Conservation (phyloP, 1,284 basidiomycete species). For the Fomes fomentarius region DNA sequence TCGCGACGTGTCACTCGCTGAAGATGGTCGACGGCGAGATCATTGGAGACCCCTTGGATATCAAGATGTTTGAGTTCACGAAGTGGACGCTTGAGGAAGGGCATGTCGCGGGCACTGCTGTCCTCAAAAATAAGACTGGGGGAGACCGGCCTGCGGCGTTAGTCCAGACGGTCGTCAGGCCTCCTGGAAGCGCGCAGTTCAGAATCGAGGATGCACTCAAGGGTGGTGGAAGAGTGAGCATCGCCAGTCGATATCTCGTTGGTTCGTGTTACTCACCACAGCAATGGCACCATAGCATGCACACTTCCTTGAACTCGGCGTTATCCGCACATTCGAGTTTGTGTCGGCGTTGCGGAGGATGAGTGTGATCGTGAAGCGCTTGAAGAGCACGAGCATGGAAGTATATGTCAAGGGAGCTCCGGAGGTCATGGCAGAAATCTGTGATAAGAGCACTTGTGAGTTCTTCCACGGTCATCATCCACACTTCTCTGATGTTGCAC, state of each 20-base stretch:
- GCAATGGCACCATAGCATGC: conserved; percentile 64
- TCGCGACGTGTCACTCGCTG: conserved; percentile 96
- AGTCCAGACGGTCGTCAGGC: conserved; percentile 96
- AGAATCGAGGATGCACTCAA: conserved; percentile 92
- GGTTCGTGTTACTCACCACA: neutral
- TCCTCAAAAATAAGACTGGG: conserved; percentile 67
- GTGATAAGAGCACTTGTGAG: conserved; percentile 86
- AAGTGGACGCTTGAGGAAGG: conserved; percentile 97
- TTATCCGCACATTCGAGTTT: conserved; percentile 97
- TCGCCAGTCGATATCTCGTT: no score
- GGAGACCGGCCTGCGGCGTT: conserved; percentile 83
- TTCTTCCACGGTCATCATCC: conserved; percentile 14
- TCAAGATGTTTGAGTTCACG: conserved; percentile 98
- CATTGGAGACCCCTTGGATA: conserved; percentile 95
- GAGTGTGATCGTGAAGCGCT: conserved; percentile 96
- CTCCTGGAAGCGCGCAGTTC: conserved; percentile 90
- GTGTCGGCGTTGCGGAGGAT: conserved; percentile 92
- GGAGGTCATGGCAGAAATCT: conserved; percentile 97
- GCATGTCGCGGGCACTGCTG: conserved; percentile 65
- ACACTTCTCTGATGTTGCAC: neutral
- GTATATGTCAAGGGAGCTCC: conserved; percentile 99
- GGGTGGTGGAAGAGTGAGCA: conserved; percentile 69
- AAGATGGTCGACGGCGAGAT: conserved; percentile 90
- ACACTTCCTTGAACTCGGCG: conserved; percentile 95
- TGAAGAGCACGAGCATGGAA: conserved; percentile 96